Evolutionary conservation across 352 stramenopile genomes (phyloP), one percentile per base, ranked within the genome.

Genomic region (Phytophthora foliorum): DNA sequence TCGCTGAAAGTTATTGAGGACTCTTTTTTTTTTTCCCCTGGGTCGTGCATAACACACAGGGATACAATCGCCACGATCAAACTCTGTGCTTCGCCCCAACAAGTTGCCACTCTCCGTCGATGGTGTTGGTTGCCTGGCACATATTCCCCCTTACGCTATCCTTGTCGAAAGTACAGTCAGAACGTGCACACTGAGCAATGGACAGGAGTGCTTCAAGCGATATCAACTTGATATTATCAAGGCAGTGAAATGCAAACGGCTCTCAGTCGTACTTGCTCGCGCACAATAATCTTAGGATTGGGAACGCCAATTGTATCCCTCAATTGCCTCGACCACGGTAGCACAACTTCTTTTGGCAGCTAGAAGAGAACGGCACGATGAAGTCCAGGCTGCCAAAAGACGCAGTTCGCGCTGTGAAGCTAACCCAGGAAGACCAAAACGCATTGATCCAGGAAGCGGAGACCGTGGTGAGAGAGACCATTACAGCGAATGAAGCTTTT

Each of bases 401-500:
- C 21, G 42, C 21, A 9, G n/a, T 49, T 29, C 42, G 9, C 13
- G 42, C n/a, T 7, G 19, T 49, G 3, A 49, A 27, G 8, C 42
- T 49, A 0, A 8, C 42, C 42, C n/a, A 27, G 21, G 42, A 49
- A 6, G 10, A 49, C 6, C 42, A 27, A 25, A 7, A 49, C 19
- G 6, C 19, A 8, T 27, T 49, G 42, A 29, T 17, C 10, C 42
- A 25, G 21, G 42, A 49, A 49, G 42, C 42, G 3, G 42, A 49
- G n/a, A 49, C 42, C 10, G 42, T 49, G 42, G 42, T 49, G 10
- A 25, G 42, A 22, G 42, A 49, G 21, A 49, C 42, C 10, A 14
- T 49, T n/a, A 19, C 19, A 17, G 42, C 42, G 21, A 49, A 49
- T n/a, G 42, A 49, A 29, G 42, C 42, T 29, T 49, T 49, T 29